Evolutionary conservation across 257 asterid species (phyloP).

Genomic region (Solanum habrochaites): DNA sequence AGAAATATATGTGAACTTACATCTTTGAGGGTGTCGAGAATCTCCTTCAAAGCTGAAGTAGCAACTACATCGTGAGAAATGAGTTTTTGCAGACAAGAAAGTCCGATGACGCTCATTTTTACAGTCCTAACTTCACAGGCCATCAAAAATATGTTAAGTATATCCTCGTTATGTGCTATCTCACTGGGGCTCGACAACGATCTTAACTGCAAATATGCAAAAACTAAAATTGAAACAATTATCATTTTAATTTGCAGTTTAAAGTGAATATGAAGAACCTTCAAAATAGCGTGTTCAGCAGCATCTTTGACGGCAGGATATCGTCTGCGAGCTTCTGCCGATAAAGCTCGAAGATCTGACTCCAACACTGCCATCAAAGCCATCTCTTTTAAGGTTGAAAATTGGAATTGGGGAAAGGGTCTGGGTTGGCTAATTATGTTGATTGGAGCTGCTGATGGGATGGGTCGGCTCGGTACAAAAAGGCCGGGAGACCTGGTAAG

Average conservation of each 20-base stretch:
- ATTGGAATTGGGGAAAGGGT: too few species aligned
- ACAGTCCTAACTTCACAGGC: conserved; percentile 87
- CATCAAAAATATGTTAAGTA: conserved; percentile 82
- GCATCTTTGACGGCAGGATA: conserved; percentile 94
- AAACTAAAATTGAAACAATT: not conserved
- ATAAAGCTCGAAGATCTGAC: conserved; percentile 97
- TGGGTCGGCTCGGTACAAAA: too few species aligned
- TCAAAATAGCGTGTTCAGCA: conserved; percentile 91
- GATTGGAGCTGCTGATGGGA: too few species aligned
- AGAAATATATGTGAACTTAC: conserved; percentile 32
- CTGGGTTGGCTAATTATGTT: too few species aligned
- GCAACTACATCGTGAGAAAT: conserved; percentile 90
- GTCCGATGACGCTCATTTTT: conserved; percentile 80
- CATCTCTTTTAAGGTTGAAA: conserved; percentile 20
- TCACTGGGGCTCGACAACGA: conserved; percentile 77
- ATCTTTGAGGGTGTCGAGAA: conserved; percentile 72
- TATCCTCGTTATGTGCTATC: conserved; percentile 79
- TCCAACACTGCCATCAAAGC: conserved; percentile 88
- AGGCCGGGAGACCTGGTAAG: too few species aligned
- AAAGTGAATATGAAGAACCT: conserved; percentile 26
- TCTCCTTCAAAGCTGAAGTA: conserved; percentile 74
- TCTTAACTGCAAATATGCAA: conserved; percentile 55
- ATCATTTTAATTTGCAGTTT: not conserved
- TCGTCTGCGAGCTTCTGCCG: conserved; percentile 98
- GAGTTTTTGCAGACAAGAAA: conserved; percentile 88